Percentiles rank a stretch among this genome's conserved stretches.
These are phyloP conservation scores for Rhodofomes roseus DNA, from an alignment of 1,284 basidiomycete genomes.

Conservation along the genomic window DNA sequence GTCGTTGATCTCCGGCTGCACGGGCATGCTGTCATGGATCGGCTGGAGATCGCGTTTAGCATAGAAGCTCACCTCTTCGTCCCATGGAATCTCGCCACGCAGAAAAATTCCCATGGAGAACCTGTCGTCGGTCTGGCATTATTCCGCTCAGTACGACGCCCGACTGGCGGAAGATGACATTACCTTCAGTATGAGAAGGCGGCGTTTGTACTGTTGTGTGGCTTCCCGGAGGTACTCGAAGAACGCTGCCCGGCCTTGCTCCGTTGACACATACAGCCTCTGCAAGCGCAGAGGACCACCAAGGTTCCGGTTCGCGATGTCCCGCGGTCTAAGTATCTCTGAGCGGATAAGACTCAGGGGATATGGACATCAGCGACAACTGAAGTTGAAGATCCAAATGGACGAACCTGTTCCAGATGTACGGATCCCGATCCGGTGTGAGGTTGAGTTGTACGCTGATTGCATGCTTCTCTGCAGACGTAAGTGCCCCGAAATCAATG, in stretches of 20 bases:
- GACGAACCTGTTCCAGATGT: constrained; percentile 47
- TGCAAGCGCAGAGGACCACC: constrained; percentile 52
- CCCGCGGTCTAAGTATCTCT: constrained; percentile 47
- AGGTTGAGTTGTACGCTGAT: constrained; percentile 39
- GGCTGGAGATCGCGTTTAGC: not conserved
- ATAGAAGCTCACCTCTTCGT: constrained; percentile 40
- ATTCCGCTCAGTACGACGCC: not conserved
- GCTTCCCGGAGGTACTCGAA: constrained; percentile 58
- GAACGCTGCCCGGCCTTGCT: constrained; percentile 49
- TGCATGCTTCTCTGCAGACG: constrained; percentile 48
- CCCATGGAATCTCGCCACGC: constrained; percentile 54
- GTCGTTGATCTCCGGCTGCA: constrained; percentile 43
- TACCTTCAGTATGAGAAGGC: constrained; percentile 57
- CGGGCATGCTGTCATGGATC: not conserved
- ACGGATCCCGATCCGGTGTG: constrained; percentile 36
- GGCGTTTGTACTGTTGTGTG: constrained; percentile 51
- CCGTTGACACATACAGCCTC: constrained; percentile 54
- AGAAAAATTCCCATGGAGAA: constrained; percentile 63
- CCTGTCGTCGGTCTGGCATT: constrained; percentile 50
- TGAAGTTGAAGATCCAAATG: constrained; percentile 15
- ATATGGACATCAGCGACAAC: too few relatives aligned
- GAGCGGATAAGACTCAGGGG: constrained; percentile 54
- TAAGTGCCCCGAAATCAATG: constrained; percentile 53
- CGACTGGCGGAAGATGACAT: not conserved
- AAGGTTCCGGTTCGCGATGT: constrained; percentile 48